Conservation (phyloP, 805 yeast genomes). For the Danielia reshetovae region DNA sequence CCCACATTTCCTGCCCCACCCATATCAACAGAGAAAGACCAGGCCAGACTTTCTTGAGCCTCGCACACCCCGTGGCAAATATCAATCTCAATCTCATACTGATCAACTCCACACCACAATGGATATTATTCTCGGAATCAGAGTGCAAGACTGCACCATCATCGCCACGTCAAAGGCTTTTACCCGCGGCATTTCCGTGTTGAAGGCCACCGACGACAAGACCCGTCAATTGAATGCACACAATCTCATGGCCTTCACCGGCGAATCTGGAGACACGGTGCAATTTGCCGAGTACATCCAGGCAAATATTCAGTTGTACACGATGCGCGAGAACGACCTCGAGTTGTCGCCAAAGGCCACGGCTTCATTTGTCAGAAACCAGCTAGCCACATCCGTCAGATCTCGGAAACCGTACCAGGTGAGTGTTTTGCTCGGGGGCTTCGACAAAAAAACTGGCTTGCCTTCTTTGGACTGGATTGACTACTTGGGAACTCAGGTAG, state of each 20-base stretch:
- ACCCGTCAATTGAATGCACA: slow-evolving; percentile 71
- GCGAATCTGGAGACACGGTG: slow-evolving; percentile 95
- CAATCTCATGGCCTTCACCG: slow-evolving; percentile 82
- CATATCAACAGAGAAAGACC: not conserved
- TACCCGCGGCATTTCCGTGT: slow-evolving; percentile 82
- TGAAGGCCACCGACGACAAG: slow-evolving; percentile 77
- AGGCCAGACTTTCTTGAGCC: slow-evolving; percentile 1
- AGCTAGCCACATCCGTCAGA: slow-evolving; percentile 82
- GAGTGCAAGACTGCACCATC: slow-evolving; percentile 73
- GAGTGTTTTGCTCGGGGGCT: slow-evolving; percentile 85
- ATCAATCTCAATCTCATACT: slow-evolving; percentile 9
- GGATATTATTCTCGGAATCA: slow-evolving; percentile 91
- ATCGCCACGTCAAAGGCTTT: slow-evolving; percentile 94
- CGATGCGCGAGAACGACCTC: slow-evolving; percentile 72
- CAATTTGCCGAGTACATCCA: slow-evolving; percentile 93
- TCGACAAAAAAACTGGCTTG: slow-evolving; percentile 51
- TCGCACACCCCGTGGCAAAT: slow-evolving; percentile 5
- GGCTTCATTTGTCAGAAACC: slow-evolving; percentile 83
- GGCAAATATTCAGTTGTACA: slow-evolving; percentile 85
- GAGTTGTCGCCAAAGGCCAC: slow-evolving; percentile 84
- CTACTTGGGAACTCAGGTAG: slow-evolving; percentile 87
- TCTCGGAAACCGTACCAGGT: slow-evolving; percentile 93
- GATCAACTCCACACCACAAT: slow-evolving; percentile 32
- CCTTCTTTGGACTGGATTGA: slow-evolving; percentile 87
- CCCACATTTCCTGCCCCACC: too few species aligned